Base-by-base conservation (phyloP, 371 early-diverging fungal species). In the Apophysomyces elegans region DNA sequence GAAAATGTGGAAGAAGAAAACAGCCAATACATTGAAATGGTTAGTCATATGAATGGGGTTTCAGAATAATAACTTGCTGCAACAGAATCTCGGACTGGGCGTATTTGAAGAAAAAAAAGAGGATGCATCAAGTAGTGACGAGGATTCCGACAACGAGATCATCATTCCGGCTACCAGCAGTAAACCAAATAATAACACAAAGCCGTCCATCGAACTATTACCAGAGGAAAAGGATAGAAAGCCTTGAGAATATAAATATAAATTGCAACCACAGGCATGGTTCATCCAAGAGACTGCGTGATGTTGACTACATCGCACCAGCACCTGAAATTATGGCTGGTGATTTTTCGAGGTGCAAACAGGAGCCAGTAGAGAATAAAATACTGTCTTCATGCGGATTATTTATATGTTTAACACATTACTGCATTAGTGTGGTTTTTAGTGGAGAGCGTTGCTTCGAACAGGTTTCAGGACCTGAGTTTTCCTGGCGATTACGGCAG, bases 1-100 rank as follows among this genome's bases (percentile, higher is more conserved):
- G 88, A 88, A 57, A 81, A 88, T 58, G 74, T 88, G 2, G 72
- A 75, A 21, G 76, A 83, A 6, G 74, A 85, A 13, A 67, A 74
- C 1, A 73, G 67, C 7, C 89, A 83, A 69, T 88, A 86, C 60
- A 88, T 88, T 56, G 88, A 88, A 63, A 88, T 88, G 88, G 88
- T 26, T 81, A 73, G 58, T 16, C 14, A 16, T 7, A 18, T 54
- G 9, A 56, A 9, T 18, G 32, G 11, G 26, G 43, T 39, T 6
- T 58, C 39, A 43, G 21, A 16, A 4, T 13, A 9, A 5, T 32
- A 56, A 21, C 56, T 43, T 32, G 35, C 16, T 5, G 18, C 12
- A 16, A 9, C 44, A 81, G 81, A 81, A 87, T 64, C 75, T 88
- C 13, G 88, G 87, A 5, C 68, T 88, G 44, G 88, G 88, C 50